Percentiles rank a stretch among this genome's conserved stretches.
phyloP scores from a whole-genome alignment of 1,139 yeast genomes.

The Saccharomyces hybrid region DNA sequence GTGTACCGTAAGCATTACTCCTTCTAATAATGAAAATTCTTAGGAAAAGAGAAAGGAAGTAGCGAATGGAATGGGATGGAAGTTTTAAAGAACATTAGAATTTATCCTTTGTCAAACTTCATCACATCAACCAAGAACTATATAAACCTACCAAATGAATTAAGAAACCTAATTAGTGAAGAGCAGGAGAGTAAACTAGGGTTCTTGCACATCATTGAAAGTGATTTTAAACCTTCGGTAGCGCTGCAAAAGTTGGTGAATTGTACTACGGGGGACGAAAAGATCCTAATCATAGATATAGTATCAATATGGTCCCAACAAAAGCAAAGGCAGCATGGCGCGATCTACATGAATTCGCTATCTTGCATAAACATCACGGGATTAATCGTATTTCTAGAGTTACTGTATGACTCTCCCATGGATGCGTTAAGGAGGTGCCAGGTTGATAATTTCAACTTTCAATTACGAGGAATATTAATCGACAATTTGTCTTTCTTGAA shows the following conservation, averaged over 20 bases:
- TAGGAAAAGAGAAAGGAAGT: background rate
- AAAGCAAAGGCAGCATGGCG: constrained; percentile 2
- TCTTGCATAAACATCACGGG: constrained; percentile 19
- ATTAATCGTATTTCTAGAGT: constrained; percentile 19
- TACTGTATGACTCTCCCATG: constrained; percentile 20
- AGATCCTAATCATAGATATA: constrained; percentile 19
- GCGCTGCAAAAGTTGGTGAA: constrained; percentile 10
- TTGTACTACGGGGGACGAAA: constrained; percentile 4
- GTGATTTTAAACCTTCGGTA: constrained; percentile 16
- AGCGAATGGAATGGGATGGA: constrained; percentile 16
- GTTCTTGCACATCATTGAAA: constrained; percentile 23
- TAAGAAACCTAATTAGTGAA: background rate
- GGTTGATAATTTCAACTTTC: constrained; percentile 8
- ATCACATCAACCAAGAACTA: constrained; percentile 9
- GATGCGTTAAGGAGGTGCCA: constrained; percentile 20
- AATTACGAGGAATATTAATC: constrained; percentile 24
- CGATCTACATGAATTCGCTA: constrained; percentile 16
- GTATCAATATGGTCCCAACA: constrained; percentile 18
- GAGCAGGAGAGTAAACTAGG: constrained; percentile 5
- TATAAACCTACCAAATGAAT: constrained; percentile 7
- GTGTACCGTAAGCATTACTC: background rate
- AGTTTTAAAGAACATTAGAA: constrained; percentile 23
- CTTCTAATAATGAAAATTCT: background rate
- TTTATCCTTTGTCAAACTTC: constrained; percentile 23
- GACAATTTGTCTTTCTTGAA: constrained; percentile 28